Evolutionary conservation across 257 asterid genomes (phyloP).

Genomic region (Solanum phureja): DNA sequence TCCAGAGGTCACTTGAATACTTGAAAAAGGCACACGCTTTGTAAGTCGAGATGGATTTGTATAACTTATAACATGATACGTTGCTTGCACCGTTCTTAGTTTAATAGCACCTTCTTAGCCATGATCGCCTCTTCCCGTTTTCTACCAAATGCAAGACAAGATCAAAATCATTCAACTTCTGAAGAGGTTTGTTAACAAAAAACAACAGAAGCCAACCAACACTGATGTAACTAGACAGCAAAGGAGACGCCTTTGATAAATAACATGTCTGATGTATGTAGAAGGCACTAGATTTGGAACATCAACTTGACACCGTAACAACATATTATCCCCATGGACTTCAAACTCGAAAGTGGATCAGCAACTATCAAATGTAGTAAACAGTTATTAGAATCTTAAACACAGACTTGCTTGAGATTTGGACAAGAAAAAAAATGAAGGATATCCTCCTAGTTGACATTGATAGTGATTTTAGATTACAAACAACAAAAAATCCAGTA

Average conservation of each 20-base stretch:
- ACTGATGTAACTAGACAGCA: neutral
- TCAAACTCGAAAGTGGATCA: neutral
- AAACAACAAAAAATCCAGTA: neutral
- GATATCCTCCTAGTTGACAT: neutral
- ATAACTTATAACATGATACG: neutral
- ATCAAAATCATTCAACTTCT: neutral
- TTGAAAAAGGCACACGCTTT: neutral
- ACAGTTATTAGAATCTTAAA: neutral
- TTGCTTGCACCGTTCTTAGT: neutral
- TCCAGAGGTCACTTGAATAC: no score
- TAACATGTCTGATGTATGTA: neutral
- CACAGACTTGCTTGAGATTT: neutral
- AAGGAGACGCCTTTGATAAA: neutral
- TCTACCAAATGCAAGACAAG: neutral
- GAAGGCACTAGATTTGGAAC: neutral
- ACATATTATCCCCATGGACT: neutral
- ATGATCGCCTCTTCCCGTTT: neutral
- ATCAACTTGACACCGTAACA: neutral
- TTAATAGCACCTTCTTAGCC: neutral
- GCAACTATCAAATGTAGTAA: neutral
- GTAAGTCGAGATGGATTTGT: neutral
- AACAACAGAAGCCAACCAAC: neutral
- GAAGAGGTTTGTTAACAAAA: neutral
- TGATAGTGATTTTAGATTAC: neutral
- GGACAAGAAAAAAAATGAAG: neutral